Evolutionary conservation across 75 land plant genomes (phyloP).

Genomic region (Cupressus sempervirens): DNA sequence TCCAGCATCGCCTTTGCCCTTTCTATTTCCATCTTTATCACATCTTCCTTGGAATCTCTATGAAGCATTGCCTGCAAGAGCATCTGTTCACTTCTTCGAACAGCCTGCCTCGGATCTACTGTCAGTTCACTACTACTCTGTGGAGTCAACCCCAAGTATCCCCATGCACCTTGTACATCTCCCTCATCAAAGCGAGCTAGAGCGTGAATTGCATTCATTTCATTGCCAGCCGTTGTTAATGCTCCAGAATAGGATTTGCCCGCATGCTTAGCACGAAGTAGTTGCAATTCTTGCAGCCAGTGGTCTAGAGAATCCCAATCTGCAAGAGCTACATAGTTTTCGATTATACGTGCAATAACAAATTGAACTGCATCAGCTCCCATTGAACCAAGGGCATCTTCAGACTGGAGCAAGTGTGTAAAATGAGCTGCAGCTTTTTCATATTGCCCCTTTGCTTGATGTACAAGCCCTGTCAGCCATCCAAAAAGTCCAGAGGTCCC

Average conservation of each 20-base stretch:
- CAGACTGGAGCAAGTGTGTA: constrained; percentile 68
- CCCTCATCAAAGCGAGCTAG: constrained; percentile 89
- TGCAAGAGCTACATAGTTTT: constrained; percentile 74
- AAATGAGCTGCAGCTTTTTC: constrained; percentile 88
- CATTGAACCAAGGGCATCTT: constrained; percentile 67
- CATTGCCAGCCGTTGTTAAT: constrained; percentile 92
- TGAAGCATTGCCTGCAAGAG: constrained; percentile 90
- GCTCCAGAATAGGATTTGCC: constrained; percentile 93
- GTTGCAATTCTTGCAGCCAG: constrained; percentile 87
- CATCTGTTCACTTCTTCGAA: constrained; percentile 98
- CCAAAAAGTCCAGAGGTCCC: constrained; percentile 39
- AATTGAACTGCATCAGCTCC: constrained; percentile 95
- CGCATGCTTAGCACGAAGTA: constrained; percentile 83
- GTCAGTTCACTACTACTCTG: constrained; percentile 89
- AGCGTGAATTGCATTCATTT: constrained; percentile 93
- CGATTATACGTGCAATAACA: constrained; percentile 77
- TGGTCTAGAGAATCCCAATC: constrained; percentile 91
- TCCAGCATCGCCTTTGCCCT: constrained; percentile 79
- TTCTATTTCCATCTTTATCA: constrained; percentile 45
- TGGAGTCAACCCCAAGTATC: constrained; percentile 90
- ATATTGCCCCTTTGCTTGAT: constrained; percentile 84
- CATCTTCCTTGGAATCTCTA: constrained; percentile 35
- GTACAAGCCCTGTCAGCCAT: constrained; percentile 85
- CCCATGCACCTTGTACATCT: constrained; percentile 83
- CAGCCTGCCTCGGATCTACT: constrained; percentile 77